These are phyloP conservation scores for Cladorrhinum sp. DNA, from an alignment of 2,329 filamentous ascomycete genomes.

Conservation along the genomic window DNA sequence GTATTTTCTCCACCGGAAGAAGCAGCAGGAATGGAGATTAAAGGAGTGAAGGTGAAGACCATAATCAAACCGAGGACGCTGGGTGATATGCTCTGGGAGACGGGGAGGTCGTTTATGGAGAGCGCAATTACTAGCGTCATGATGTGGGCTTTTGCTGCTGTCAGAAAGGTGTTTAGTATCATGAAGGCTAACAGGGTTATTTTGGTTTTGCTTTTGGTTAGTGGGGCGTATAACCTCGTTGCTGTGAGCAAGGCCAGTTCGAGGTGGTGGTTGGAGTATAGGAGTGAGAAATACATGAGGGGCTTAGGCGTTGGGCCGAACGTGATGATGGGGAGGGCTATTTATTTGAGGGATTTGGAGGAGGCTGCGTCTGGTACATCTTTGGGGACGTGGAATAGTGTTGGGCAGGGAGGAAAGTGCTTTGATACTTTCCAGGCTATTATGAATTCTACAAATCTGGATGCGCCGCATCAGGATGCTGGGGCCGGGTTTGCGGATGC, in stretches of 20 bases:
- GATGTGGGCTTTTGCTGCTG: conserved; percentile 67
- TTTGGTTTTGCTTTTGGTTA: conserved; percentile 64
- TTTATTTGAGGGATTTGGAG: conserved; percentile 80
- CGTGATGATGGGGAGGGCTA: conserved; percentile 74
- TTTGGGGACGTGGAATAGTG: conserved; percentile 29
- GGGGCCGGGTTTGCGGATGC: conserved; percentile 46
- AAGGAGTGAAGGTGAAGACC: conserved; percentile 44
- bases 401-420: conserved; percentile 44
- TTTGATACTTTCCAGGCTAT: conserved; percentile 62
- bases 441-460: conserved; percentile 55
- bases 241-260: conserved; percentile 71
- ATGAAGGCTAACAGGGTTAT: conserved; percentile 72
- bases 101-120: conserved; percentile 67
- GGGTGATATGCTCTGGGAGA: conserved; percentile 69
- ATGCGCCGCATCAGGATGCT: conserved; percentile 54
- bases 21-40: conserved; percentile 31
- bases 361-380: conserved; percentile 48
- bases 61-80: conserved; percentile 61
- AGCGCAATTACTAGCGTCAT: conserved; percentile 73
- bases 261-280: conserved; percentile 82
- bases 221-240: conserved; percentile 69
- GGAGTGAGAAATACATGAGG: conserved; percentile 76
- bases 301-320: conserved; percentile 78
- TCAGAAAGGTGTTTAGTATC: conserved; percentile 65
- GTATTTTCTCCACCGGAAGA: conserved; percentile 53